Evolutionary conservation across 2,329 filamentous ascomycete genomes (phyloP).

Genomic region (Neocucurbitaria cava): DNA sequence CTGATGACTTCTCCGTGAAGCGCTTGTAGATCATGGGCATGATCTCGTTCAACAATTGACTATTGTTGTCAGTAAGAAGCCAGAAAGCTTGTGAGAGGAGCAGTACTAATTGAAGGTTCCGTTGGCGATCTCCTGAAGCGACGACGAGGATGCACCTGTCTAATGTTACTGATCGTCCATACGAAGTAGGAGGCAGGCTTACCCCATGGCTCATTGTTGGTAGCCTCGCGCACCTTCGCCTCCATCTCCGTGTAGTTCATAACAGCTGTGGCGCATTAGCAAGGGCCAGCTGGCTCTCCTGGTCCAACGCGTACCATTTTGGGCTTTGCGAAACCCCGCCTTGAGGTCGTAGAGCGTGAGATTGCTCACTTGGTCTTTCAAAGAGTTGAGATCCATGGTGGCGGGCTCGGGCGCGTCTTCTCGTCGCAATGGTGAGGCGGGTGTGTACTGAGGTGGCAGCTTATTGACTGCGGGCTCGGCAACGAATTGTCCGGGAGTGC

Average conservation of each 20-base stretch:
- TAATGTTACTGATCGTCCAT: constrained; percentile 17
- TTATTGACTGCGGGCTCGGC: constrained; percentile 10
- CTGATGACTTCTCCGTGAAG: constrained; percentile 96
- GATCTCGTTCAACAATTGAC: constrained; percentile 96
- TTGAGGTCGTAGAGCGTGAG: constrained; percentile 95
- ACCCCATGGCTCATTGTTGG: constrained; percentile 99
- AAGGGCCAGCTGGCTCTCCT: constrained; percentile 22
- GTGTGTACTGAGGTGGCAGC: constrained; percentile 8
- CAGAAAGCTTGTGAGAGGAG: not conserved
- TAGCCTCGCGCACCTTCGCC: constrained; percentile 88
- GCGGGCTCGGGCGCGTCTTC: constrained; percentile 7
- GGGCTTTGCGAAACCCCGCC: constrained; percentile 90
- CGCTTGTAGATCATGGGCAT: constrained; percentile 99
- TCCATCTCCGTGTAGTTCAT: constrained; percentile 91
- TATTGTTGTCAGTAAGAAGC: constrained; percentile 53
- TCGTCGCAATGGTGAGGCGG: constrained; percentile 3
- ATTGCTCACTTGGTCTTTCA: constrained; percentile 89
- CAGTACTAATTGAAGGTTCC: constrained; percentile 94
- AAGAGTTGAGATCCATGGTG: constrained; percentile 82
- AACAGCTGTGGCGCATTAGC: constrained; percentile 68
- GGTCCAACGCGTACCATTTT: constrained; percentile 76
- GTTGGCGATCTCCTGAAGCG: constrained; percentile 98
- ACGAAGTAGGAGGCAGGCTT: constrained; percentile 59
- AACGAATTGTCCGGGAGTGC: constrained; percentile 13
- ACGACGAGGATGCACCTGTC: constrained; percentile 73